Percentiles rank a stretch among this genome's conserved stretches.
Evolutionary conservation across 2,329 filamentous ascomycete species (phyloP).

Genomic region (Apiospora malaysiana): DNA sequence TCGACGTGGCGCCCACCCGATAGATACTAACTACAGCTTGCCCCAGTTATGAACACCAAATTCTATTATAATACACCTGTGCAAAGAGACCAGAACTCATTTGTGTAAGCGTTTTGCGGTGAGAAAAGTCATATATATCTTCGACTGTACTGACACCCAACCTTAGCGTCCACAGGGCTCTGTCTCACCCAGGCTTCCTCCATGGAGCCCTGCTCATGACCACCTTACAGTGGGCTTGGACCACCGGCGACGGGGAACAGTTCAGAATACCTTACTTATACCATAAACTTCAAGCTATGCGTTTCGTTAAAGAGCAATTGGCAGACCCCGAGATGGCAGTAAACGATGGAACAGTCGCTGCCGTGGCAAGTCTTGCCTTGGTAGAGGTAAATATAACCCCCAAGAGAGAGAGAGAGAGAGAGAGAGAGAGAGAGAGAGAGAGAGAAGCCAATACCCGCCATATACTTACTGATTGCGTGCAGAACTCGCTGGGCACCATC

Average conservation of each 20-base stretch:
- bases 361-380: slow-evolving; percentile 50
- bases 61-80: slow-evolving; percentile 49
- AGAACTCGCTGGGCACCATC: slow-evolving; percentile 51
- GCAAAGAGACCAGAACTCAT: slow-evolving; percentile 42
- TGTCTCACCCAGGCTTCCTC: slow-evolving; percentile 52
- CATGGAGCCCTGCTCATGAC: slow-evolving; percentile 52
- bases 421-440: no score
- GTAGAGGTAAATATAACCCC: slow-evolving; percentile 44
- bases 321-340: slow-evolving; percentile 44
- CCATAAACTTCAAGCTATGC: slow-evolving; percentile 53
- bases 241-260: slow-evolving; percentile 50
- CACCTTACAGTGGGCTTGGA: slow-evolving; percentile 53
- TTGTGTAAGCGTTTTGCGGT: slow-evolving; percentile 37
- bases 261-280: slow-evolving; percentile 52
- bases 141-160: slow-evolving; percentile 22
- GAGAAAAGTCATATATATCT: not conserved
- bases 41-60: slow-evolving; percentile 47
- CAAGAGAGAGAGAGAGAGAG: no score
- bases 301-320: slow-evolving; percentile 51
- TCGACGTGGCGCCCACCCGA: not conserved
- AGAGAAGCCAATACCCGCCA: not conserved
- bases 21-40: not conserved
- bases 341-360: slow-evolving; percentile 49
- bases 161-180: slow-evolving; percentile 48
- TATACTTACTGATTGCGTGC: slow-evolving; percentile 26